Evolutionary conservation across 306 rosid species (phyloP).

Genomic region (Prunus padus): DNA sequence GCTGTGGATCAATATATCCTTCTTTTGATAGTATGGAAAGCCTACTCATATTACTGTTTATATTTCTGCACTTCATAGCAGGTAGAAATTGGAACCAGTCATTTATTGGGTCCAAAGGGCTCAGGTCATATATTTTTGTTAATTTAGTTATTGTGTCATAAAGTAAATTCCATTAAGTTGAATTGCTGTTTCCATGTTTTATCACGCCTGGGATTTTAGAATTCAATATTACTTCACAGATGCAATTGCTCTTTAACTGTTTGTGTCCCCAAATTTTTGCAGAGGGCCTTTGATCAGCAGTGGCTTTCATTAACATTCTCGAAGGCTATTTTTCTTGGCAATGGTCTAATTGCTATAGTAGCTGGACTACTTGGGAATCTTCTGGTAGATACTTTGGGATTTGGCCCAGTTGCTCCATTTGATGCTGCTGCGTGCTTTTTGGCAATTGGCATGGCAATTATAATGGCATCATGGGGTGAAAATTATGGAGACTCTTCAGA

Average conservation of each 20-base stretch:
- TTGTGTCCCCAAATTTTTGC: conserved; percentile 26
- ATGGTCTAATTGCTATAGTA: conserved; percentile 83
- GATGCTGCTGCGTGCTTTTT: conserved; percentile 98
- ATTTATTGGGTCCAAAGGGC: background rate
- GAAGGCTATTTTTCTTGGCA: conserved; percentile 92
- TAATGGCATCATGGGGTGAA: conserved; percentile 82
- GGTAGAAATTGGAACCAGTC: background rate
- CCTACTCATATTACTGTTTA: background rate
- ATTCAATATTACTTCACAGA: background rate
- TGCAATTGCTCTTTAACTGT: conserved; percentile 4
- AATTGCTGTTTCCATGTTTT: background rate
- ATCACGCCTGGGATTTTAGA: background rate
- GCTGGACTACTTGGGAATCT: conserved; percentile 90
- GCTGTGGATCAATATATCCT: background rate
- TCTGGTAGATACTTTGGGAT: conserved; percentile 73
- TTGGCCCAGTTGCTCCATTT: conserved; percentile 97
- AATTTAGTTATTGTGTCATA: background rate
- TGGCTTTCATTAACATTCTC: conserved; percentile 92
- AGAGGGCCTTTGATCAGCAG: conserved; percentile 96
- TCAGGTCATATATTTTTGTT: background rate
- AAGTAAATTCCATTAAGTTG: conserved; percentile 1
- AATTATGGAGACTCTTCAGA: conserved; percentile 85
- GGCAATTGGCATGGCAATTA: conserved; percentile 86
- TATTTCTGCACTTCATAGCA: background rate
- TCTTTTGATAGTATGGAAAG: background rate